Evolutionary conservation across 2,329 filamentous ascomycete species (phyloP), one percentile per base, ranked within the genome.

Genomic region (Decorospora gaudefroyi): DNA sequence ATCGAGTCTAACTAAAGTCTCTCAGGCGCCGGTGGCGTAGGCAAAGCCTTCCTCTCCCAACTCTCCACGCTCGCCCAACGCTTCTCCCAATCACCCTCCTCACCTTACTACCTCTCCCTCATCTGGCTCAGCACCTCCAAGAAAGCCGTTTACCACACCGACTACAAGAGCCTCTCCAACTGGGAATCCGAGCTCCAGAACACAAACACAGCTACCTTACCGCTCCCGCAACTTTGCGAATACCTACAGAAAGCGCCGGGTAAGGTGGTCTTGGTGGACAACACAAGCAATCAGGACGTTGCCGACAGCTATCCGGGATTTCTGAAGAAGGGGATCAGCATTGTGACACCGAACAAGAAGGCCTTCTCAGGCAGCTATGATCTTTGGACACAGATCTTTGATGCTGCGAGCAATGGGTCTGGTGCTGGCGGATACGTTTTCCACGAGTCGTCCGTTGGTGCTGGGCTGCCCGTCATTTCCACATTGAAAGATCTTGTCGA

Each of bases 271-370:
- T 78, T 99, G 19, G 85, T 99, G 55, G 93, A 99, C 79, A 97
- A 97, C 76, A 99, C 93, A 38, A 95, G 88, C 73, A 91, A 89
- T 59, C 86, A 92, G 61, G 85, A 87, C 53, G 80, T 99, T 19
- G 93, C 92, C 34, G 82, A 88, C 49, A 75, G 82, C 19, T 99
- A 99, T 72, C 91, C 93, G 1, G 71, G 80, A 32, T 88, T 95
- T 71, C 77, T 99, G 49, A 80, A 82, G 62, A 82, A 84, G 53
- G 92, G 91, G 9, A 85, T 99, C 71, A 92, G 84, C 72, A 84
- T 99, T 61, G 89, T 97, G 18, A 99, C 93, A 1, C 91, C 93
- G 29, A 99, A 97, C 79, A 99, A 99, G 78, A 99, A 99, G 75
- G 92, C 88, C 10, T 99, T 99, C 74, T 95, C 90, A 0, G 85